phyloP scores from a whole-genome alignment of 371 early-diverging fungal genomes.

The Actinomortierella wolfii region DNA sequence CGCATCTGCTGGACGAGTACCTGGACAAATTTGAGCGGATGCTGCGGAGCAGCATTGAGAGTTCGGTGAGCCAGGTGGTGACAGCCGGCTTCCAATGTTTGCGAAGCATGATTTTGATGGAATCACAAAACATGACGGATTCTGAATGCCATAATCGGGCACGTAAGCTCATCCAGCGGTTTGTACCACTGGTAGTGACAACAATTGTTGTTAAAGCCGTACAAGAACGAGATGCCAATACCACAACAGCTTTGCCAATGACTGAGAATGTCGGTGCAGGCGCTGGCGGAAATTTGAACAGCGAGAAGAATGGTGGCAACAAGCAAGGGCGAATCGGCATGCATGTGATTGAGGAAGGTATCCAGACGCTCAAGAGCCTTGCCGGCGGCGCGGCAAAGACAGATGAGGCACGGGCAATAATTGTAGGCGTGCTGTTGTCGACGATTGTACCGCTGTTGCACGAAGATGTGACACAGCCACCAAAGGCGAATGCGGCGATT shows the following conservation, averaged over 20 bases:
- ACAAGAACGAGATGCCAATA: slow-evolving; percentile 12
- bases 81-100: slow-evolving; percentile 43
- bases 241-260: too few relatives aligned
- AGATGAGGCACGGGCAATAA: slow-evolving; percentile 16
- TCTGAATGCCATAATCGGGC: slow-evolving; percentile 6
- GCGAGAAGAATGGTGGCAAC: too few relatives aligned
- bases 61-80: slow-evolving; percentile 21
- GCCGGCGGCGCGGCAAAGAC: slow-evolving; percentile 10
- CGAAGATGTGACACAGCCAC: neutral
- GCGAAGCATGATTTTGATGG: slow-evolving; percentile 25
- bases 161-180: slow-evolving; percentile 27
- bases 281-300: too few relatives aligned
- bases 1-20: slow-evolving; percentile 15
- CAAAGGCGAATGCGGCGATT: neutral
- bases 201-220: slow-evolving; percentile 39
- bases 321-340: slow-evolving; percentile 33
- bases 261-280: too few relatives aligned
- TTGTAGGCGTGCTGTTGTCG: slow-evolving; percentile 35
- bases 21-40: slow-evolving; percentile 36
- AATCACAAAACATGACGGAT: neutral
- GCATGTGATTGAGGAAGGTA: slow-evolving; percentile 41
- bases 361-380: slow-evolving; percentile 34
- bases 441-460: slow-evolving; percentile 35
- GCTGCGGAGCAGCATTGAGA: slow-evolving; percentile 39
- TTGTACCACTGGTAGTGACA: slow-evolving; percentile 42